A percentile compares a stretch with the other conserved stretches of the same genome.
phyloP scores from a whole-genome alignment of 192 early-diverging fungal species.

The Rhizophagus clarus region DNA sequence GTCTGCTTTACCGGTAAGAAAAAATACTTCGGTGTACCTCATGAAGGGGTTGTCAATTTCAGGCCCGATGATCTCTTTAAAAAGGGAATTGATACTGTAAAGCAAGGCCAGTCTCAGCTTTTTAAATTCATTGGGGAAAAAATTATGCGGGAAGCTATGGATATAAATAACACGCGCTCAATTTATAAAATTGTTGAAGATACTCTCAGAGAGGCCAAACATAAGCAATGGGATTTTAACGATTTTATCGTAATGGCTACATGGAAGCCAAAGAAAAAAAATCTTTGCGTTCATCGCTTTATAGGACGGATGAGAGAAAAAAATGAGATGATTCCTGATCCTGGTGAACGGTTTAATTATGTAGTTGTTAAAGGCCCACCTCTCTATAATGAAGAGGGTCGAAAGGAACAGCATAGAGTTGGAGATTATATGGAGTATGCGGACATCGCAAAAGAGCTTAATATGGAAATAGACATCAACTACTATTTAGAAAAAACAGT shows the following conservation, averaged over 20 bases:
- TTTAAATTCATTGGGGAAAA: background rate
- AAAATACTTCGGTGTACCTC: slow-evolving; percentile 13
- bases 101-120: background rate
- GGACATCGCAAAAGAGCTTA: background rate
- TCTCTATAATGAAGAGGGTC: background rate
- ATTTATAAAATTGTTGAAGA: slow-evolving; percentile 17
- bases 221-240: background rate
- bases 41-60: background rate
- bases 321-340: slow-evolving; percentile 12
- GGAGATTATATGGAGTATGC: slow-evolving; percentile 4
- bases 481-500: too few relatives aligned
- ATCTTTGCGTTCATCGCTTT: background rate
- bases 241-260: background rate
- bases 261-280: background rate
- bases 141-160: slow-evolving; percentile 3
- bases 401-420: background rate
- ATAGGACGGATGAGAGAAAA: background rate
- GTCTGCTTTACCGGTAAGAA: slow-evolving; percentile 11
- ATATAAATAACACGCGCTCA: background rate
- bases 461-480: too few relatives aligned
- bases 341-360: slow-evolving; percentile 16
- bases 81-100: slow-evolving; percentile 6
- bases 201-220: background rate
- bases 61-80: background rate
- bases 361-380: background rate